Conservation (phyloP, 164 flowering plant species). For the Buxus sempervirens region DNA sequence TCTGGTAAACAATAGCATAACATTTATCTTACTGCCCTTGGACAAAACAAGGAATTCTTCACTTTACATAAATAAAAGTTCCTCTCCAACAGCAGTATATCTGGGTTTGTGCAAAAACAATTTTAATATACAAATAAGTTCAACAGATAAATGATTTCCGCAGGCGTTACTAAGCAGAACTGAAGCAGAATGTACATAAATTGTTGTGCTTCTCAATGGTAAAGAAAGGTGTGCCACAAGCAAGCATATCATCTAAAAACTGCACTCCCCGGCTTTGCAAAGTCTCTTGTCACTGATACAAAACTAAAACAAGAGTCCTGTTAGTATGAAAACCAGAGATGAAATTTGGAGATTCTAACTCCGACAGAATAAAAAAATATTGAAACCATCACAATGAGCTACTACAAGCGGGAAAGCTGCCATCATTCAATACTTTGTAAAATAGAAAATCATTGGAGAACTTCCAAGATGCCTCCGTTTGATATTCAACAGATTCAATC, state of each 20-base stretch:
- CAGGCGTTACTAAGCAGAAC: not conserved
- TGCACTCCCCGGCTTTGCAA: slow-evolving; percentile 17
- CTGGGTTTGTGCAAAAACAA: too few species aligned
- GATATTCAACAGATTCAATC: not conserved
- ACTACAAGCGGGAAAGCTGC: not conserved
- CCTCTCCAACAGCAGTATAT: too few species aligned
- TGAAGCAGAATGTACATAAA: not conserved
- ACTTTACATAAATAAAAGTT: too few species aligned
- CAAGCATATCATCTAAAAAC: not conserved
- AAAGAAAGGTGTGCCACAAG: not conserved
- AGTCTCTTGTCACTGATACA: slow-evolving; percentile 30
- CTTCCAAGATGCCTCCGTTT: not conserved
- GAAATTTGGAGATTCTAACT: not conserved
- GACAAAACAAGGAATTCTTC: too few species aligned
- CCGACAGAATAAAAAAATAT: not conserved
- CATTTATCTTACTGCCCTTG: too few species aligned
- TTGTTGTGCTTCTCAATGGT: not conserved
- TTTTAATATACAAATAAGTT: too few species aligned
- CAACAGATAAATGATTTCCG: not conserved
- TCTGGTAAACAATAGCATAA: too few species aligned
- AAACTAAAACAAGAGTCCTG: not conserved
- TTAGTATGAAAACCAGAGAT: not conserved
- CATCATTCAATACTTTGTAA: not conserved
- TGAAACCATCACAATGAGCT: not conserved
- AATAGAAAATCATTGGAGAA: not conserved